Evolutionary conservation across 345 rosid species (phyloP), one percentile per base, ranked within the genome.

Genomic region (Hibiscus tridactylites): DNA sequence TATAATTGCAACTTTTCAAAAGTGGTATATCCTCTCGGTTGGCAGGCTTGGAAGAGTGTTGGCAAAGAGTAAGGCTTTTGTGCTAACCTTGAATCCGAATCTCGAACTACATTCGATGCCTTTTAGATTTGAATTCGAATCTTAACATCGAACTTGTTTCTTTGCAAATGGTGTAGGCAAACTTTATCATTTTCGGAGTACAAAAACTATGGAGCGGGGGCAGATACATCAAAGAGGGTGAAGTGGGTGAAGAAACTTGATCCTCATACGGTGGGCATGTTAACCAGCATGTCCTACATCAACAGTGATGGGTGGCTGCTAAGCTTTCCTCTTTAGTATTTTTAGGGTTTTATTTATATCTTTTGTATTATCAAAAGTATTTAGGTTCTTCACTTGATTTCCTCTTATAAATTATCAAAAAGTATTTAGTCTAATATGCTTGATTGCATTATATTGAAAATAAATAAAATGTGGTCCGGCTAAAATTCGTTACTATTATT

Each of bases 301-400:
- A 78, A 88, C 69, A 16, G 21, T 3, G 87, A 76, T 6, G 86
- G 84, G 0, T 94, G 97, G 97, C 61, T 91, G 13, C 52, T 68
- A 46, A 59, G 31, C 6, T 80, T 74, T 35, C 93, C 97, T 2
- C 4, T 65, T 33, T 71, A 80, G 68, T 52, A 16, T 52, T 1
- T 52, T 13, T 52, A 5, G 21, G 0, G 8, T n/a, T 52, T 6
- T 37, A 37, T 37, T 37, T 37, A 37, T 37, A 37, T 37, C 7
- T 5, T 37, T 37, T 37, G 42, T 37, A 37, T 6, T 37, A 37
- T 6, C 42, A 37, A 37, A 37, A 37, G 42, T 37, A 37, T 37
- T 35, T 37, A 37, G 42, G 1, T 37, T 37, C 42, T 37, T 37
- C 42, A 6, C 42, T 37, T 37, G 6, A 37, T 37, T 37, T 37